Percentiles rank a stretch among this genome's conserved stretches.
These are phyloP conservation scores for Omphalotus olearius DNA, from an alignment of 1,284 basidiomycete genomes.

Conservation along the genomic window DNA sequence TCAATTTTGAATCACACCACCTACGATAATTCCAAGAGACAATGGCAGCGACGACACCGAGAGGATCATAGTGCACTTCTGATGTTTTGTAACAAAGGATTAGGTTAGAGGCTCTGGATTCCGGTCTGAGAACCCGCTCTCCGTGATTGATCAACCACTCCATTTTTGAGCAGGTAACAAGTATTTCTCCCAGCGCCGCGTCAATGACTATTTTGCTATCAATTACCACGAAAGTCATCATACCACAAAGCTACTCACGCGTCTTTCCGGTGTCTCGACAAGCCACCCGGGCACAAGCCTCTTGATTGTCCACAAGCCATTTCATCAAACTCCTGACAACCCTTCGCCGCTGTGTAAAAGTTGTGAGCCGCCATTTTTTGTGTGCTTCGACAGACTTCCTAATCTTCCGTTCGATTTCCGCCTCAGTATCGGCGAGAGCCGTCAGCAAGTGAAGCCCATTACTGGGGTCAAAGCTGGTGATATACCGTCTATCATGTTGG, in stretches of 20 bases:
- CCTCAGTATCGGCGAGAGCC: constrained; percentile 60
- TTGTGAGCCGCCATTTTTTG: constrained; percentile 62
- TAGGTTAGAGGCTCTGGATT: constrained; percentile 68
- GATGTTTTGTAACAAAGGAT: constrained; percentile 84
- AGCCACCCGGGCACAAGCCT: constrained; percentile 83
- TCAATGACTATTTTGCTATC: constrained; percentile 63
- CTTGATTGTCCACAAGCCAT: constrained; percentile 89
- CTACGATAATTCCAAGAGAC: constrained; percentile 94
- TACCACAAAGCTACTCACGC: constrained; percentile 44
- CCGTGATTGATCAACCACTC: constrained; percentile 85
- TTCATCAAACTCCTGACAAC: constrained; percentile 83
- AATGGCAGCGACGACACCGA: constrained; percentile 90
- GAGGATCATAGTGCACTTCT: constrained; percentile 85
- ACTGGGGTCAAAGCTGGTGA: constrained; percentile 90
- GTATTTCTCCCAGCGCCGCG: constrained; percentile 84
- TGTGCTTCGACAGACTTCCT: constrained; percentile 65
- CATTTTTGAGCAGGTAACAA: constrained; percentile 86
- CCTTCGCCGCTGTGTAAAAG: constrained; percentile 74
- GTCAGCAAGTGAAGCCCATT: constrained; percentile 78
- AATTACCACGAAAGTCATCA: neutral
- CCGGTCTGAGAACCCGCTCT: constrained; percentile 68
- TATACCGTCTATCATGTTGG: constrained; percentile 53
- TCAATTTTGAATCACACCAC: constrained; percentile 24
- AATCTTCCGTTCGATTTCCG: constrained; percentile 78
- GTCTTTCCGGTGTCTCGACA: constrained; percentile 97